Evolutionary conservation across 1,284 basidiomycete genomes (phyloP).

Genomic region (Lentinula novae-zelandiae): DNA sequence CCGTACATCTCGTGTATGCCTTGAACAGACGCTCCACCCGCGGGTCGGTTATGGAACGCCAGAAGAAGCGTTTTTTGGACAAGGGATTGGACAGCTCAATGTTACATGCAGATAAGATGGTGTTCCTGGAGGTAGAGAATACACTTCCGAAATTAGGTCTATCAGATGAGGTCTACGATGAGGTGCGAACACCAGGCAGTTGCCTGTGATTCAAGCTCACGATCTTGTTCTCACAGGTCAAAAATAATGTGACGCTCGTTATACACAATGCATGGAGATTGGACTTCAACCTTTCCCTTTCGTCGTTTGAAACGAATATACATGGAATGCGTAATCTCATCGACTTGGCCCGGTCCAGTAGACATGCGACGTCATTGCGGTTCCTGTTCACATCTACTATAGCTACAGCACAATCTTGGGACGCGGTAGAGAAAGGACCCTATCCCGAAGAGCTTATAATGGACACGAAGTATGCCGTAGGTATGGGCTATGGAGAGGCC

Average conservation of each 20-base stretch:
- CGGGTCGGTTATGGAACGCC: slow-evolving; percentile 18
- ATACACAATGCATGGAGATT: slow-evolving; percentile 28
- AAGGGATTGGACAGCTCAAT: slow-evolving; percentile 26
- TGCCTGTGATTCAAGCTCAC: neutral
- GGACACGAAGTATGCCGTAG: neutral
- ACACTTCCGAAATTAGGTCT: slow-evolving; percentile 23
- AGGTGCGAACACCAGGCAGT: neutral
- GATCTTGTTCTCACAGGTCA: neutral
- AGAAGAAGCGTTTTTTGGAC: slow-evolving; percentile 27
- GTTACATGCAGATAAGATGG: slow-evolving; percentile 26
- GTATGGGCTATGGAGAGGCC: slow-evolving; percentile 13
- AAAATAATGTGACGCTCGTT: slow-evolving; percentile 12
- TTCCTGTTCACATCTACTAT: slow-evolving; percentile 32
- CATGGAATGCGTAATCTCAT: slow-evolving; percentile 20
- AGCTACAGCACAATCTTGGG: slow-evolving; percentile 1
- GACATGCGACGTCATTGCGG: slow-evolving; percentile 19
- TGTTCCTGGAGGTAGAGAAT: slow-evolving; percentile 26
- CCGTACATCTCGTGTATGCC: slow-evolving; percentile 20
- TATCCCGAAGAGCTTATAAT: slow-evolving; percentile 8
- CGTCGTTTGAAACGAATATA: slow-evolving; percentile 24
- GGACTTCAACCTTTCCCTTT: slow-evolving; percentile 26
- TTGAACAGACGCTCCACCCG: slow-evolving; percentile 24
- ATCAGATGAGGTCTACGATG: slow-evolving; percentile 11
- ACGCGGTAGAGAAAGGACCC: slow-evolving; percentile 4
- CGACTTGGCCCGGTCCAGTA: slow-evolving; percentile 19